A percentile compares a stretch with the other conserved stretches of the same genome.
phyloP scores from a whole-genome alignment of 768 basidiomycete genomes.

The Tulasnella sp. region DNA sequence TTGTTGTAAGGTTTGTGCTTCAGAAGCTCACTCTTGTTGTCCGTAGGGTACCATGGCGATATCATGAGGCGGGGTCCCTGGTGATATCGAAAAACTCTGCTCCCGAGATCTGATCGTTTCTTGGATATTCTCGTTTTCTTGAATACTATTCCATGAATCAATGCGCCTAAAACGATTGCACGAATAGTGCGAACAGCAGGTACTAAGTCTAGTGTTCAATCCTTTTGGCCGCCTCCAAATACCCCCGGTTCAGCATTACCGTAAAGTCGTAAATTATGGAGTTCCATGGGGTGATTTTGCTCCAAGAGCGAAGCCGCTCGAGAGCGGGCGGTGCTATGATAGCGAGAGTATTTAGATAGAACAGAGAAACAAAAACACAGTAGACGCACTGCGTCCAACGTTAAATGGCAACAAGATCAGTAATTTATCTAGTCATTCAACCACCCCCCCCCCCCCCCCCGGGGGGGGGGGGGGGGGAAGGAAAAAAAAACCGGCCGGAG shows the following conservation, averaged over 20 bases:
- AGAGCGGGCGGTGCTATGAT: neutral
- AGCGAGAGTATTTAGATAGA: neutral
- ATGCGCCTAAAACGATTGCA: too few relatives aligned
- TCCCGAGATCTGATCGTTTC: neutral
- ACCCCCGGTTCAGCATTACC: neutral
- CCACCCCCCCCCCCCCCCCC: too few relatives aligned
- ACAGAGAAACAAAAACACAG: conserved; percentile 9
- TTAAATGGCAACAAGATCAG: neutral
- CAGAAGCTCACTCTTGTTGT: neutral
- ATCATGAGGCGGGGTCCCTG: neutral
- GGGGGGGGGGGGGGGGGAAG: neutral
- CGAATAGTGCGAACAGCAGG: too few relatives aligned
- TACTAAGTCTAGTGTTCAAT: too few relatives aligned
- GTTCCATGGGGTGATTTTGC: neutral
- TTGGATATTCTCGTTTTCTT: neutral
- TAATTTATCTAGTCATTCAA: too few relatives aligned
- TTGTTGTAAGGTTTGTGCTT: too few relatives aligned
- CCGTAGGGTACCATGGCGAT: neutral
- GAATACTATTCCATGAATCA: too few relatives aligned
- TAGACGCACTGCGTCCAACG: neutral
- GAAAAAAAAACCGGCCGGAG: neutral
- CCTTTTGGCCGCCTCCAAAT: neutral
- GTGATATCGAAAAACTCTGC: neutral
- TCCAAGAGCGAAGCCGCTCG: neutral
- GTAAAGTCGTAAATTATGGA: neutral